Percentiles rank a stretch among this genome's conserved stretches.
Conservation (phyloP, 257 asterid genomes). For the Primulina eburnea region DNA sequence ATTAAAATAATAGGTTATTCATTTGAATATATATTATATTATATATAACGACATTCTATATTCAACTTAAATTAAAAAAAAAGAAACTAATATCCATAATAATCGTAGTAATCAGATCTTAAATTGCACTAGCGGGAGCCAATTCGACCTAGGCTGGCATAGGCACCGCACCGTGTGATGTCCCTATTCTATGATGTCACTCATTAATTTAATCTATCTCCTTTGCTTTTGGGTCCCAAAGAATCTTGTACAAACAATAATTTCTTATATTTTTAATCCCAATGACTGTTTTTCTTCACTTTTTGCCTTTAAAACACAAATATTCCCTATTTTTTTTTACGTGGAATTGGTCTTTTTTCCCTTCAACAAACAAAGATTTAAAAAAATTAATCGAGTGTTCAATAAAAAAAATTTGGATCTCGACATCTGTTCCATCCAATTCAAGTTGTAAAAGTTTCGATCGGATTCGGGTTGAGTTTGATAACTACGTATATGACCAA, state of each 20-base stretch:
- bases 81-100: not conserved
- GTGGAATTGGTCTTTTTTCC: not conserved
- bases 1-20: no score
- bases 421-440: no score
- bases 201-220: conserved; percentile 21
- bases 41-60: no score
- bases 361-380: no score
- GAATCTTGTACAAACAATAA: conserved; percentile 34
- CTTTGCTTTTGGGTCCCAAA: conserved; percentile 41
- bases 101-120: conserved; percentile 15
- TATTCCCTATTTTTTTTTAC: not conserved
- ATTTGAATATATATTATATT: no score
- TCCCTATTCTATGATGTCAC: not conserved
- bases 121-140: conserved; percentile 3
- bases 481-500: no score
- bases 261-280: conserved; percentile 14
- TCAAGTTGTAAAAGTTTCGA: no score
- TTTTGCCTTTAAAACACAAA: not conserved
- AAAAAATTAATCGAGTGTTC: not conserved
- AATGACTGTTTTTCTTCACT: not conserved
- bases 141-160: not conserved
- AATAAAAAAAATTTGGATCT: no score
- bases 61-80: no score
- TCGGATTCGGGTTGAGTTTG: no score
- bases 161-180: conserved; percentile 13